phyloP scores from a whole-genome alignment of 306 rosid species.

The Crataegus laevigata region DNA sequence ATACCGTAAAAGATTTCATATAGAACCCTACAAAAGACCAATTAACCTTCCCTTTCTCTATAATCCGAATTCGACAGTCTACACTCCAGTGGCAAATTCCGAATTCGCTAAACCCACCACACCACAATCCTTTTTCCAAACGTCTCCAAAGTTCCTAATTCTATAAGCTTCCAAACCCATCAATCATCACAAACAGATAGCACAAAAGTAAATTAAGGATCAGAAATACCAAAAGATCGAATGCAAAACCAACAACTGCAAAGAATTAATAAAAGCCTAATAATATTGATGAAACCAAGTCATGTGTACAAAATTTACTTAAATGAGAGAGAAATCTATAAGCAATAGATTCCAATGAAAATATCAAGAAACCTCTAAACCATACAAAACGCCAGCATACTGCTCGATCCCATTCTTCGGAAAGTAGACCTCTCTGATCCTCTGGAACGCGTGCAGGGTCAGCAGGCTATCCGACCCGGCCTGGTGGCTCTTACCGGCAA shows the following conservation, averaged over 20 bases:
- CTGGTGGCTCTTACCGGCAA: conserved; percentile 48
- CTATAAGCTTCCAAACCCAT: neutral
- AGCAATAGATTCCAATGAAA: neutral
- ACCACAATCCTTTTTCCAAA: neutral
- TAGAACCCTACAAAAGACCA: neutral
- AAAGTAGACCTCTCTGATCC: conserved; percentile 33
- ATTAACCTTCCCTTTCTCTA: neutral
- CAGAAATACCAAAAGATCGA: neutral
- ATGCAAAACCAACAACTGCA: neutral
- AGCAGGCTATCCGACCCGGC: conserved; percentile 76
- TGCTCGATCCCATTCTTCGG: conserved; percentile 12
- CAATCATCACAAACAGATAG: neutral
- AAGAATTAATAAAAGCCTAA: conserved; percentile 13
- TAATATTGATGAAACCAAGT: conserved; percentile 7
- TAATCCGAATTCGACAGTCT: neutral
- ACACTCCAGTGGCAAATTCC: neutral
- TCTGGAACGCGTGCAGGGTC: conserved; percentile 44
- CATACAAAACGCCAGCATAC: conserved; percentile 52
- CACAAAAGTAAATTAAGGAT: too few species aligned
- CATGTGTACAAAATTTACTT: conserved; percentile 23
- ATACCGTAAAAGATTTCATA: neutral
- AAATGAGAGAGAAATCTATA: conserved; percentile 6
- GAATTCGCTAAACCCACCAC: neutral
- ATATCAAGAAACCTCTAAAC: conserved; percentile 32
- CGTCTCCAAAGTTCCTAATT: neutral